Conservation (phyloP, 2,329 filamentous ascomycete genomes). For the Pseudogymnoascus sp. region DNA sequence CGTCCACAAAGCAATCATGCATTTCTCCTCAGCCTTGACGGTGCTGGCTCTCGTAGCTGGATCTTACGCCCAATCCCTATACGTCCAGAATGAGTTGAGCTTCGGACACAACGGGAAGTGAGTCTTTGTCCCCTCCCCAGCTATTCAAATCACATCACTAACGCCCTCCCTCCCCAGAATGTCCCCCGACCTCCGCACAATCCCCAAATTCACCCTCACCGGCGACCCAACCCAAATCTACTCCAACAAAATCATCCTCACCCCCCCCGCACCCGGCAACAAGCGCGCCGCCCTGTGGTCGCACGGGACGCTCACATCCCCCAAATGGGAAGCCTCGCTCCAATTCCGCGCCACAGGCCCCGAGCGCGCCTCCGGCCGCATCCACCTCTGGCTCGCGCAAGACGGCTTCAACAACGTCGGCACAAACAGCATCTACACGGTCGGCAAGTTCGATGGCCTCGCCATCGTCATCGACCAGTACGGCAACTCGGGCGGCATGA, state of each 20-base stretch:
- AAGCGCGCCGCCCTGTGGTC: conserved; percentile 78
- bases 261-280: conserved; percentile 78
- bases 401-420: conserved; percentile 58
- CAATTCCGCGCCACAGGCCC: conserved; percentile 82
- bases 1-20: conserved; percentile 12
- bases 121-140: conserved; percentile 8
- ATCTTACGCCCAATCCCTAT: conserved; percentile 24
- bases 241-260: conserved; percentile 87
- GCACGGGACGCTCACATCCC: conserved; percentile 50
- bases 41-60: conserved; percentile 22
- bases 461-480: conserved; percentile 79
- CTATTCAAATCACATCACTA: conserved; percentile 6
- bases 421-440: conserved; percentile 74
- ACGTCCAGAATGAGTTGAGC: conserved; percentile 26
- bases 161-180: conserved; percentile 18
- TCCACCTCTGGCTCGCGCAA: conserved; percentile 86
- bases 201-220: conserved; percentile 25
- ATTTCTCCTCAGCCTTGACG: conserved; percentile 16
- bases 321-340: conserved; percentile 74
- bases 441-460: conserved; percentile 80
- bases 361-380: conserved; percentile 76
- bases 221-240: conserved; percentile 55
- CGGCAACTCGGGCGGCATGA: conserved; percentile 67
- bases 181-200: conserved; percentile 23
- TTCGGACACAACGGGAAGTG: conserved; percentile 39